Evolutionary conservation across 2,329 filamentous ascomycete genomes (phyloP).

Genomic region (Phialophora chinensis): DNA sequence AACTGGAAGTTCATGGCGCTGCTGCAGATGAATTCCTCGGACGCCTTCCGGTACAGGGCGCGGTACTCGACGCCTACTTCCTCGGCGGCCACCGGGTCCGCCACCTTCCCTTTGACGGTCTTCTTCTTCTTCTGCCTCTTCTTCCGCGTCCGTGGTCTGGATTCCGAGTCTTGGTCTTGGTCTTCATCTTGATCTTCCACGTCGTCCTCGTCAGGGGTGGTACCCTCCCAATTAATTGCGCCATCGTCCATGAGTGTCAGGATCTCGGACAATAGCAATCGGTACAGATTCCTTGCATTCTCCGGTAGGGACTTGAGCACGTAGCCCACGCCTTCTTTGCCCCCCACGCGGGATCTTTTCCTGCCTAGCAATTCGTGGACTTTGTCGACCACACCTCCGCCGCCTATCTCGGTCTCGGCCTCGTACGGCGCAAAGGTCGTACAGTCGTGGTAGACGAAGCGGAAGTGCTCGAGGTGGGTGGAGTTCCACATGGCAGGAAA

Average conservation of each 20-base stretch:
- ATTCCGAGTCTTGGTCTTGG: neutral
- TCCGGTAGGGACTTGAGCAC: slow-evolving; percentile 89
- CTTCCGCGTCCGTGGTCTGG: neutral
- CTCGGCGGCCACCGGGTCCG: slow-evolving; percentile 36
- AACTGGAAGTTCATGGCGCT: slow-evolving; percentile 96
- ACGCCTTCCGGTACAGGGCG: slow-evolving; percentile 90
- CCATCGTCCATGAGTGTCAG: slow-evolving; percentile 69
- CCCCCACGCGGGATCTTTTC: slow-evolving; percentile 77
- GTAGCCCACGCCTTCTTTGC: slow-evolving; percentile 88
- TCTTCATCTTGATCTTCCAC: slow-evolving; percentile 42
- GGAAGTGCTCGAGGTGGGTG: slow-evolving; percentile 78
- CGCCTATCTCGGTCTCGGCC: slow-evolving; percentile 65
- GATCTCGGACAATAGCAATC: slow-evolving; percentile 82
- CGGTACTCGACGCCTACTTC: slow-evolving; percentile 81
- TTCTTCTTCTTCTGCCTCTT: neutral
- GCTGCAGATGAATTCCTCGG: slow-evolving; percentile 95
- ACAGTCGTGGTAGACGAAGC: slow-evolving; percentile 90
- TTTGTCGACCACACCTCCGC: slow-evolving; percentile 75
- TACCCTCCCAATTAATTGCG: slow-evolving; percentile 41
- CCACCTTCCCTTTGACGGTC: neutral
- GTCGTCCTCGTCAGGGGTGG: slow-evolving; percentile 35
- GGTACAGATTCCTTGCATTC: slow-evolving; percentile 87
- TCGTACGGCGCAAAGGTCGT: slow-evolving; percentile 83
- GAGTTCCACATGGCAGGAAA: slow-evolving; percentile 91
- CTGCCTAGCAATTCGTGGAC: slow-evolving; percentile 86